phyloP scores from a whole-genome alignment of 192 early-diverging fungal species.

The Paraglomus brasilianum region DNA sequence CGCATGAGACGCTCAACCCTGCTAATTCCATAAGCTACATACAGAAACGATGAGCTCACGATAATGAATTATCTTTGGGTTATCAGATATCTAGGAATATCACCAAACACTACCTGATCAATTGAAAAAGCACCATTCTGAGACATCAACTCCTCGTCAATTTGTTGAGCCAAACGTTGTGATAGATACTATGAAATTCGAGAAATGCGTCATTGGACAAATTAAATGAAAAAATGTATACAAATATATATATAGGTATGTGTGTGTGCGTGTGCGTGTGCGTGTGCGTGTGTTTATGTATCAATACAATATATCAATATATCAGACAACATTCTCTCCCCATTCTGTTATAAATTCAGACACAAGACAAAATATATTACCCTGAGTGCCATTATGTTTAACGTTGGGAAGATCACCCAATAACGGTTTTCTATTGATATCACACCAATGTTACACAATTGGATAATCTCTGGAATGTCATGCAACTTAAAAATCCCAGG shows the following conservation, averaged over 20 bases:
- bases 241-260: no score
- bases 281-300: no score
- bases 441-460: no score
- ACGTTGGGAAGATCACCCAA: no score
- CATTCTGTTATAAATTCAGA: not conserved
- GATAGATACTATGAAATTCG: conserved; percentile 46
- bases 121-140: conserved; percentile 74
- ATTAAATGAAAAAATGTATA: no score
- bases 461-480: no score
- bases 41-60: not conserved
- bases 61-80: not conserved
- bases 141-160: conserved; percentile 88
- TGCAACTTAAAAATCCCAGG: no score
- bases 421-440: no score
- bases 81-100: conserved; percentile 23
- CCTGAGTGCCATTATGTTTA: no score
- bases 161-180: conserved; percentile 64
- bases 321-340: not conserved
- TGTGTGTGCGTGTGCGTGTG: no score
- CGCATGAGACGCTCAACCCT: conserved; percentile 88
- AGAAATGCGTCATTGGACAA: not conserved
- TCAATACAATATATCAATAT: not conserved
- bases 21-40: conserved; percentile 49
- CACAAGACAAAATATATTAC: no score
- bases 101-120: conserved; percentile 79